Percentiles rank a stretch among this genome's conserved stretches.
Evolutionary conservation across 257 asterid genomes (phyloP).

Genomic region (Ballota nigra): DNA sequence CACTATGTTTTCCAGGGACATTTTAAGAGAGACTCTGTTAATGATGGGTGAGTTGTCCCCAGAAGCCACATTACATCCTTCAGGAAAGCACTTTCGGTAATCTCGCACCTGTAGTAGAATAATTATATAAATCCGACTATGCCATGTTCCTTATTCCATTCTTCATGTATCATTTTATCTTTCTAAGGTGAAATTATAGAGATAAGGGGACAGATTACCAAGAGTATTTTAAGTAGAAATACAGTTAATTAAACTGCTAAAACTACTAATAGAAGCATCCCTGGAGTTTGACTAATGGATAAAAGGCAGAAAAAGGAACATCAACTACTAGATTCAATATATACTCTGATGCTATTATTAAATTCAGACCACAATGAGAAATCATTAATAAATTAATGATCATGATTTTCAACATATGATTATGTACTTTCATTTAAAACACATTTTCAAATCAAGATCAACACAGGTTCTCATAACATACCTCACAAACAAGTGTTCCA

Average conservation of each 20-base stretch:
- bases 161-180: neutral
- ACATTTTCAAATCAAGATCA: slow-evolving; percentile 1
- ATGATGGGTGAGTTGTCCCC: slow-evolving; percentile 50
- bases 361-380: neutral
- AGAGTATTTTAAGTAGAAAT: neutral
- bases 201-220: neutral
- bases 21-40: slow-evolving; percentile 64
- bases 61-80: slow-evolving; percentile 43
- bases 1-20: slow-evolving; percentile 91
- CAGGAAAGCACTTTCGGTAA: slow-evolving; percentile 67
- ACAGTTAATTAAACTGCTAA: neutral
- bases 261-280: neutral
- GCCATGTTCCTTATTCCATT: slow-evolving; percentile 11
- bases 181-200: slow-evolving; percentile 8
- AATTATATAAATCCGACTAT: slow-evolving; percentile 2
- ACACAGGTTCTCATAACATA: slow-evolving; percentile 20
- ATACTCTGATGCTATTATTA: neutral
- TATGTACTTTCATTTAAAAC: neutral
- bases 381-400: neutral
- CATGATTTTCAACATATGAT: neutral
- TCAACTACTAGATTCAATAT: neutral
- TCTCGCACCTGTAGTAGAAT: slow-evolving; percentile 69
- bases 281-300: neutral
- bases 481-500: slow-evolving; percentile 89
- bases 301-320: neutral